Percentiles rank a stretch among this genome's conserved stretches.
Conservation (phyloP, 345 rosid genomes). For the Abelmoschus esculentus region DNA sequence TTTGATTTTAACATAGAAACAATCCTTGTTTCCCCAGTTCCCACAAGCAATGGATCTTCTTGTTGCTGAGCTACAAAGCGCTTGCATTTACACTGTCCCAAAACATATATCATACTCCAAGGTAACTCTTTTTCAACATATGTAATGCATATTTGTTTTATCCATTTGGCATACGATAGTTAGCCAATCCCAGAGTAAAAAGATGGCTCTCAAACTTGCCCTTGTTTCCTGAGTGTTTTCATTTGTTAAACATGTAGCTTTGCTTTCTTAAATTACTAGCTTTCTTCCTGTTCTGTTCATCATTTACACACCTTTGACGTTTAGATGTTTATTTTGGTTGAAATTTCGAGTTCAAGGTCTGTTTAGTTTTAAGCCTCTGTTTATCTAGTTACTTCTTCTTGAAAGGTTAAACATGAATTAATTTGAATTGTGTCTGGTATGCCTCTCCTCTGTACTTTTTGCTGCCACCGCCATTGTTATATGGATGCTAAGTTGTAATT, state of each 20-base stretch:
- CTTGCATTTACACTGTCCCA: conserved; percentile 86
- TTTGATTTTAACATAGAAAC: background rate
- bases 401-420: background rate
- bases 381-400: background rate
- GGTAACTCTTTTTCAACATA: conserved; percentile 30
- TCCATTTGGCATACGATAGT: background rate
- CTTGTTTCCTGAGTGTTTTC: background rate
- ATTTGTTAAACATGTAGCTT: background rate
- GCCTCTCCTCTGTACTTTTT: background rate
- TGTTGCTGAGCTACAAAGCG: conserved; percentile 82
- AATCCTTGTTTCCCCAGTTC: conserved; percentile 37
- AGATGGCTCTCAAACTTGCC: background rate
- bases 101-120: conserved; percentile 60
- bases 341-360: background rate
- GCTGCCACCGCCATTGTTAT: conserved; percentile 3
- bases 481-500: conserved; percentile 8
- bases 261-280: background rate
- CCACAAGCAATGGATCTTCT: conserved; percentile 74
- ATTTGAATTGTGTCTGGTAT: no score
- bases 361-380: background rate
- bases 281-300: background rate
- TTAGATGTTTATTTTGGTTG: background rate
- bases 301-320: background rate
- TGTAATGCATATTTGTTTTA: background rate
- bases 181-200: background rate